Base-by-base conservation (phyloP, 2,329 filamentous ascomycete genomes). In the Colletotrichum sojae region DNA sequence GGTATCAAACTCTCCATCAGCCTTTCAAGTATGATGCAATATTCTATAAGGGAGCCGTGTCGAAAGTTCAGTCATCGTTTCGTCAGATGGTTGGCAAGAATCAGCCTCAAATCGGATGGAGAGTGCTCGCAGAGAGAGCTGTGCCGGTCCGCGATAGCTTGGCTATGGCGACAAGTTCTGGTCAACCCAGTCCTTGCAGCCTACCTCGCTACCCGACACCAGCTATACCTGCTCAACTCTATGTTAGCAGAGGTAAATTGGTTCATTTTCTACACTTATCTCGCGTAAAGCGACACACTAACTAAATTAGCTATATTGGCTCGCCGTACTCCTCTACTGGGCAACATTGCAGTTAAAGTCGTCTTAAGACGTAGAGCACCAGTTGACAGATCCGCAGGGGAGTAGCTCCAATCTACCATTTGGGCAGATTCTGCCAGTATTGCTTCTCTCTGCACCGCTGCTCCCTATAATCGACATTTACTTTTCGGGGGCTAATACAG, bases 191-290 rank as follows among this genome's bases (percentile, higher is more conserved):
- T 45, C 0, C 8, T 40, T 15, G 20, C 58, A 2, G 2, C 15
- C 15, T n/a, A 45, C 2, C 10, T 53, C 3, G 2, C 51, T 5
- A 3, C 13, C 3, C 18, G 6, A 1, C 25, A 22, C 3, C 59
- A 62, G 15, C 5, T 53, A 5, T 12, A 20, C 22, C 10, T 62
- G 15, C 46, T 54, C 8, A 46, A 62, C 25, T 62, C 59, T 2
- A 25, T 62, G 49, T 16, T 62, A 3, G 39, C 22, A 46, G 49
- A 54, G 22, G 59, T 62, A 25, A 25, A 13, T 16, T 48, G 6
- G 5, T n/a, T 2, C 13, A 6, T 12, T 46, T 3, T n/a, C 45
- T n/a, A 18, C n/a, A 6, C 5, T n/a, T 10, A n/a, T n/a, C n/a
- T n/a, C n/a, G n/a, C n/a, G n/a, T n/a, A n/a, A n/a, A n/a, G n/a